Evolutionary conservation across 192 early-diverging fungal species (phyloP).

Genomic region (Coemansia sp.): DNA sequence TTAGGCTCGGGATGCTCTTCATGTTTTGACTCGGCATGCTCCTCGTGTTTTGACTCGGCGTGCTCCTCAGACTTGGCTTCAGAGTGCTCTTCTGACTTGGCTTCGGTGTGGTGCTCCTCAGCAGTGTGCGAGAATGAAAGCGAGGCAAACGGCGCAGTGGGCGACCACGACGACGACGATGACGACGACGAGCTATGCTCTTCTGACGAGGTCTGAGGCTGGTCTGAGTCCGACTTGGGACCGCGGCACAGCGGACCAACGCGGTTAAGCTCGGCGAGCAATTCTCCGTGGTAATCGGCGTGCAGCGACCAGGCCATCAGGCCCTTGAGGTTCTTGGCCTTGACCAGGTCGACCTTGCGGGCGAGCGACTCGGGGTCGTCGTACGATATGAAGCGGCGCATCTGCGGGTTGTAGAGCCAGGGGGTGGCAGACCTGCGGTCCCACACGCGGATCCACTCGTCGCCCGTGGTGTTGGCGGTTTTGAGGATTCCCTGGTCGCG

Average conservation of each 20-base stretch:
- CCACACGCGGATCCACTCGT: conserved; percentile 58
- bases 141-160: conserved; percentile 19
- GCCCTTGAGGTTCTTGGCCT: conserved; percentile 54
- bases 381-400: conserved; percentile 69
- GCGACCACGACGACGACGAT: conserved; percentile 14
- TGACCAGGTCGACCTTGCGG: conserved; percentile 59
- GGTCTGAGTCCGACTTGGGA: conserved; percentile 14
- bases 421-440: conserved; percentile 54
- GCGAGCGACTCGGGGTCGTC: conserved; percentile 67
- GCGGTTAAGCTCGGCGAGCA: conserved; percentile 31
- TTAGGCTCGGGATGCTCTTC: background rate
- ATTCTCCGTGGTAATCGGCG: conserved; percentile 53
- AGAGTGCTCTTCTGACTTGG: background rate
- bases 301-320: conserved; percentile 61
- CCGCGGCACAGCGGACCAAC: conserved; percentile 45
- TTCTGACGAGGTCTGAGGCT: background rate
- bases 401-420: conserved; percentile 55
- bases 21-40: no score
- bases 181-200: background rate
- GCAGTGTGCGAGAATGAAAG: background rate
- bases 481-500: conserved; percentile 54
- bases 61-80: background rate
- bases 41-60: background rate
- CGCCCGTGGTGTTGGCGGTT: conserved; percentile 33
- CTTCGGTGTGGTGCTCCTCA: background rate